phyloP scores from a whole-genome alignment of 495 filamentous ascomycete genomes.

The Tuber umbilicatum region DNA sequence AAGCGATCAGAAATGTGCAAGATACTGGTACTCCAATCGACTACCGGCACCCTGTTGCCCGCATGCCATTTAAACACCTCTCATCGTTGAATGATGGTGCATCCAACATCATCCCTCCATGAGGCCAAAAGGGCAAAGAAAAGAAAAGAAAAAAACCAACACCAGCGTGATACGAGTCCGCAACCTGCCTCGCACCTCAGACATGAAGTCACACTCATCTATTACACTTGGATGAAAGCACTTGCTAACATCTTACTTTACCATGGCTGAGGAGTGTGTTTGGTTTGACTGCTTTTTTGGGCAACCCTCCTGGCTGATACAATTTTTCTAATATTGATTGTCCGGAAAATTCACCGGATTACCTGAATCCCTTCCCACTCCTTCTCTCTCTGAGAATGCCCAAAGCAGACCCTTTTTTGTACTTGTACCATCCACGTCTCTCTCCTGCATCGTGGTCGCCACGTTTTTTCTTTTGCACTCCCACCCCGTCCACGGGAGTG shows the following conservation, averaged over 20 bases:
- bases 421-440: not conserved
- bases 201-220: not conserved
- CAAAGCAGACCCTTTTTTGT: not conserved
- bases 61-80: not conserved
- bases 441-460: not conserved
- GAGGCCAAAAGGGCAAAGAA: not conserved
- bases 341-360: conserved; percentile 2
- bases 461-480: conserved; percentile 2
- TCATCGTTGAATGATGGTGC: not conserved
- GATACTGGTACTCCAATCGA: conserved; percentile 3
- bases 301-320: not conserved
- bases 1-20: not conserved
- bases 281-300: not conserved
- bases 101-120: not conserved
- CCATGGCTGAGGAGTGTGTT: not conserved
- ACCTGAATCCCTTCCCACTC: not conserved
- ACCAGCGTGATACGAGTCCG: not conserved
- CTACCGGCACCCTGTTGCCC: not conserved
- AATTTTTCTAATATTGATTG: not conserved
- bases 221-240: not conserved
- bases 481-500: not conserved
- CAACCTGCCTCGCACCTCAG: not conserved
- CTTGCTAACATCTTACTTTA: not conserved
- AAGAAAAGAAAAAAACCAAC: not conserved
- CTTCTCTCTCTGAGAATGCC: not conserved